Evolutionary conservation across 2,329 filamentous ascomycete genomes (phyloP), one percentile per base, ranked within the genome.

Genomic region (Chaetomiaceae sp.): DNA sequence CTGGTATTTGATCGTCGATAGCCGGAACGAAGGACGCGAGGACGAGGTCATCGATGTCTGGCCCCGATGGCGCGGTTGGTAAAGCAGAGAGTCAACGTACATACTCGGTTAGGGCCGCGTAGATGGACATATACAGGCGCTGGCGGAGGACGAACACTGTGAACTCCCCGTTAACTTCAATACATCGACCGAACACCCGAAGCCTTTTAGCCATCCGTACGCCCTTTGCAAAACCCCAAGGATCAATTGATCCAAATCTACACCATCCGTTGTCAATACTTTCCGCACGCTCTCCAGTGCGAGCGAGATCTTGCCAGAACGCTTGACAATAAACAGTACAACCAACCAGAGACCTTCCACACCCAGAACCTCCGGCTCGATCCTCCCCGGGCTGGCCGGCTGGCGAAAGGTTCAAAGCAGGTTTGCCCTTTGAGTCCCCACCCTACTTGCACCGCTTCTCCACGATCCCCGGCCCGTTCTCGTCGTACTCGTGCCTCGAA

Each of bases 401-500:
- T n/a, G 9, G 14, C 6, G 14, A 32, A 32, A 4, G 12, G 12
- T 15, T 14, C 12, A 7, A 3, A 14, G 10, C 12, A 11, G 18
- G 9, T 11, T 9, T 18, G 5, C 10, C 7, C 18, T 3, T 19
- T 3, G 35, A 3, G 35, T 36, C 12, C 14, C 32, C 43, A 9
- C 39, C 24, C 47, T 61, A 97, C 72, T 95, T 95, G 77, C 91
- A 97, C 60, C 91, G 77, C 79, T 95, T 96, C 75, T 97, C 91
- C 36, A 97, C 87, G 58, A 97, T 90, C 54, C 81, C 81, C 6
- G 83, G 73, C 2, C 93, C 93, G 65, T 95, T 90, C 73, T 98
- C 94, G 54, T 96, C 89, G 60, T 96, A 97, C 72, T 98, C 93
- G 74, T 95, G 95, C 67, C 83, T 88, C 19, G 85, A 91, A 58